A percentile compares a stretch with the other conserved stretches of the same genome.
These are phyloP conservation scores for Geopyxis carbonaria DNA, from an alignment of 495 filamentous ascomycete genomes.

Conservation along the genomic window DNA sequence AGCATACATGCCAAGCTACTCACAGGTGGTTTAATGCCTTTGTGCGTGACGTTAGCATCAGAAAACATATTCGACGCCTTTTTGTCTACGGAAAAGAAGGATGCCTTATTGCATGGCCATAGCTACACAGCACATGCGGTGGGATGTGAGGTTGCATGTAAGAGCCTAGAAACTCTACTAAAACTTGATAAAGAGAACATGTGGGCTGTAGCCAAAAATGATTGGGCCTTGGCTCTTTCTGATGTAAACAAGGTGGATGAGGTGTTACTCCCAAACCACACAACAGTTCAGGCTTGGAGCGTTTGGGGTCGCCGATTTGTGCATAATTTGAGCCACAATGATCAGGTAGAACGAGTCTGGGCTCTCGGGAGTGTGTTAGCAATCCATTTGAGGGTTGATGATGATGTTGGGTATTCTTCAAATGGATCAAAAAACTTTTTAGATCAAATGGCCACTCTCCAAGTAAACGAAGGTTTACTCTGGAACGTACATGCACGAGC, in stretches of 20 bases:
- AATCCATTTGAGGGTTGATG: constrained; percentile 37
- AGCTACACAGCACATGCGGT: constrained; percentile 67
- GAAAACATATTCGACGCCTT: constrained; percentile 56
- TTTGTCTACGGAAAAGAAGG: constrained; percentile 45
- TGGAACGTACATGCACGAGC: constrained; percentile 56
- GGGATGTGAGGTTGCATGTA: constrained; percentile 53
- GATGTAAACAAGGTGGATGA: not conserved
- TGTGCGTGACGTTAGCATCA: constrained; percentile 52
- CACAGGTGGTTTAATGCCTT: constrained; percentile 59
- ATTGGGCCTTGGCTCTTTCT: constrained; percentile 7
- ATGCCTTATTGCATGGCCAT: constrained; percentile 61
- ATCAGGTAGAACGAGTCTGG: constrained; percentile 43
- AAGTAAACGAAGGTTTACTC: constrained; percentile 29
- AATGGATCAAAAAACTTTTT: constrained; percentile 43
- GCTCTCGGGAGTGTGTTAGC: constrained; percentile 55
- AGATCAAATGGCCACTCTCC: constrained; percentile 42
- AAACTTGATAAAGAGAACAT: constrained; percentile 35
- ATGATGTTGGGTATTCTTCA: constrained; percentile 28
- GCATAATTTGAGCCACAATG: constrained; percentile 34
- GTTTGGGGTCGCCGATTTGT: constrained; percentile 46
- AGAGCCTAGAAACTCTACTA: constrained; percentile 38
- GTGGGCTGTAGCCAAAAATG: constrained; percentile 27
- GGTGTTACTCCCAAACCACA: no score
- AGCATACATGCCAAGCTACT: constrained; percentile 62
- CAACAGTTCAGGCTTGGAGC: constrained; percentile 38